Evolutionary conservation across 805 yeast species (phyloP), one percentile per base, ranked within the genome.

Genomic region (Ogataea trehalophila): DNA sequence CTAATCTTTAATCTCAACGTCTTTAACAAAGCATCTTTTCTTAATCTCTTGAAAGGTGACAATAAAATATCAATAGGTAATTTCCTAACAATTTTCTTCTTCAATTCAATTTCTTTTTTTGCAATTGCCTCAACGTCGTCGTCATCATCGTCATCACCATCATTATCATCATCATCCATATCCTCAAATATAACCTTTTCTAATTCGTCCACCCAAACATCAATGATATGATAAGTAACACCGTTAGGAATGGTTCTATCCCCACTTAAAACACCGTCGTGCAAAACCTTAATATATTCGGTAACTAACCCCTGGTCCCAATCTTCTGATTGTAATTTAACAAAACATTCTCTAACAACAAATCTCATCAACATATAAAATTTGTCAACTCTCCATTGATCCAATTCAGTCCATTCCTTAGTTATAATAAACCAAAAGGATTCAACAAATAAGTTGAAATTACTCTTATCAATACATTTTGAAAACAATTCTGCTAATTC

Each of bases 341-440:
- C 73, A 55, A 94, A 72, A 55, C 78, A 80, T 58, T 80, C 84
- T 52, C 80, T 78, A 23, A 88, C 66, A 7, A 82, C 85, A 59
- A 90, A 76, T 73, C 99, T 82, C 53, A 91, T 76, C 56, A 94
- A 71, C 68, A 91, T 68, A 57, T 87, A 80, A 67, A 76, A 94
- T 69, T 94, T 94, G 68, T 94, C 97, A 46, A 91, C 63, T 69
- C 99, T 81, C 79, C 83, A 79, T 54, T 85, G 84, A 67, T 92
- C 98, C 46, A 94, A 77, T 7, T 74, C 72, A 44, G 80, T 75
- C 98, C 98, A 94, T 66, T 94, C 96, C 48, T 81, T 74, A 50
- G 77, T 71, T 58, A 90, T 77, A 16, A 92, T 77, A 26, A 67
- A 68, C 96, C 97, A 94, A 63, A 89, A 94, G 0, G 95, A 85